Evolutionary conservation across 2,329 filamentous ascomycete species (phyloP), one percentile per base, ranked within the genome.

Genomic region (Microcyclospora pomicola): DNA sequence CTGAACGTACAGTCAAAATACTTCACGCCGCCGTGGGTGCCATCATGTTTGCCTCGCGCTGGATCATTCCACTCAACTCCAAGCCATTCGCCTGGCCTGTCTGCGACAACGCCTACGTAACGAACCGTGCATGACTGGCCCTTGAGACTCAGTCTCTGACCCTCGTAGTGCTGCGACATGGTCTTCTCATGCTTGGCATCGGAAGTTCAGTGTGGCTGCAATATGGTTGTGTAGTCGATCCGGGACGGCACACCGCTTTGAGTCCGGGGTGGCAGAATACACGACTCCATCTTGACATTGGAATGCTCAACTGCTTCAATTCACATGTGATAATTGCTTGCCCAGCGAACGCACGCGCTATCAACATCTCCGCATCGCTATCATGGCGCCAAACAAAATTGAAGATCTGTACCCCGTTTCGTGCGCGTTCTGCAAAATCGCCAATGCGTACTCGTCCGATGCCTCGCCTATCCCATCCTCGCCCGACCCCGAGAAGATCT

Each of bases 21-120:
- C 44, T 73, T 76, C 44, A 72, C 68, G 42, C 81, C 84, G 46
- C 81, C 77, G 61, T 92, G 77, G 43, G 80, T 77, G 42, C 91
- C 91, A 53, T 88, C 75, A 61, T 98, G 87, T 66, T 95, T 96
- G 43, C 91, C 91, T 52, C 87, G 73, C 29, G 68, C 71, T 40
- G 77, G 66, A 58, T 95, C 83, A 61, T 96, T 88, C 91, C 91
- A 98, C 70, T 98, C 91, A 34, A 96, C 84, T 34, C 91, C 91
- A 27, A 96, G 71, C 87, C 88, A 96, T 45, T 72, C 67, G 35
- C 85, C 83, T 32, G 73, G 69, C 7, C 85, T 87, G 48, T 81
- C 82, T 36, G 74, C 69, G 6, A 96, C 80, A 27, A 71, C 60
- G 33, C 91, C 91, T 43, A 82, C 63, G 55, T 87, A 96, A 43